Evolutionary conservation across 2,329 filamentous ascomycete genomes (phyloP).

Genomic region (Chaetomiaceae sp.): DNA sequence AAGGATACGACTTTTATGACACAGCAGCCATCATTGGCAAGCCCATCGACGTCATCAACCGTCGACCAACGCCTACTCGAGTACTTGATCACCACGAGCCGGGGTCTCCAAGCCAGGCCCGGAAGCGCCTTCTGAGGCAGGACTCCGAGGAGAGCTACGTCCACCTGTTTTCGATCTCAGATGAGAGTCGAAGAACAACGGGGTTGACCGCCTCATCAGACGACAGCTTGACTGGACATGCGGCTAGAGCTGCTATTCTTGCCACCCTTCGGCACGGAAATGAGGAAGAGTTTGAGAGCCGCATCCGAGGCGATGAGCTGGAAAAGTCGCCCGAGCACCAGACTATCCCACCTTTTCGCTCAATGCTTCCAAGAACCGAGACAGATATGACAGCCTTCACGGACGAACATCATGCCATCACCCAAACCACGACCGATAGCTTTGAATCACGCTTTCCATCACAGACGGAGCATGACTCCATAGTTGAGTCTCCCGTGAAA

Average conservation of each 20-base stretch:
- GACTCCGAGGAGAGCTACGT: conserved; percentile 57
- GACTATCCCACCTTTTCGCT: conserved; percentile 10
- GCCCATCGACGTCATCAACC: conserved; percentile 50
- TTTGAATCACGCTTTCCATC: conserved; percentile 29
- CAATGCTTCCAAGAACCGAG: conserved; percentile 24
- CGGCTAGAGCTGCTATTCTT: conserved; percentile 18
- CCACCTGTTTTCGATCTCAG: conserved; percentile 57
- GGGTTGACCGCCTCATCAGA: conserved; percentile 37
- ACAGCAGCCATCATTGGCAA: conserved; percentile 46
- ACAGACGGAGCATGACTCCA: conserved; percentile 25
- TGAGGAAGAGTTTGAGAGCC: conserved; percentile 41
- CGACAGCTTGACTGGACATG: conserved; percentile 25
- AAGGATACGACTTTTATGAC: conserved; percentile 64
- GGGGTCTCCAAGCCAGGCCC: conserved; percentile 30
- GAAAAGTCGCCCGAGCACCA: conserved; percentile 24
- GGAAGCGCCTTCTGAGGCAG: conserved; percentile 37
- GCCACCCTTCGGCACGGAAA: conserved; percentile 29
- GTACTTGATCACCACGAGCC: conserved; percentile 35
- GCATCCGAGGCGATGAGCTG: conserved; percentile 41
- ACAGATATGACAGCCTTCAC: conserved; percentile 24
- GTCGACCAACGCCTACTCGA: conserved; percentile 36
- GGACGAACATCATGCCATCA: conserved; percentile 38
- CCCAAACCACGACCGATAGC: conserved; percentile 42
- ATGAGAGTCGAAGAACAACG: conserved; percentile 40
- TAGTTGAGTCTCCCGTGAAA: conserved; percentile 18